These are phyloP conservation scores for Gynochthodes officinalis DNA, from an alignment of 257 asterid genomes.

Conservation along the genomic window DNA sequence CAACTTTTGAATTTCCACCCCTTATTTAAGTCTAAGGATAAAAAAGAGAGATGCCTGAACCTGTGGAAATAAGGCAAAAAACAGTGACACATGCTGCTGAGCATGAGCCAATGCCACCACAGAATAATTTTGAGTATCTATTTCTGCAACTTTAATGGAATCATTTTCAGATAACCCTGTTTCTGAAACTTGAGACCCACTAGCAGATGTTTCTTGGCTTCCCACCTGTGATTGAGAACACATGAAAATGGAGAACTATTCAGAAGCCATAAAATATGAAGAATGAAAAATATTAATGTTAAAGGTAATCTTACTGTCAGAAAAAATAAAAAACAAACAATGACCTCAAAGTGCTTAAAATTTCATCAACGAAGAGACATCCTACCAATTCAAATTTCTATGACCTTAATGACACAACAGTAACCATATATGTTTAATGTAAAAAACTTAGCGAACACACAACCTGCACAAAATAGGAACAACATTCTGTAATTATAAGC, in stretches of 20 bases:
- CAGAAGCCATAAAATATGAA: background rate
- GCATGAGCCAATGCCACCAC: constrained; percentile 56
- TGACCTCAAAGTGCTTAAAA: background rate
- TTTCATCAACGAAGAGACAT: background rate
- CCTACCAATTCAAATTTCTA: background rate
- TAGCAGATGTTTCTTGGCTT: constrained; percentile 66
- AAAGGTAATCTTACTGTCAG: background rate
- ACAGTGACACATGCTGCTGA: constrained; percentile 63
- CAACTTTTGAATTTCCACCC: background rate
- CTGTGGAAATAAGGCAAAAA: constrained; percentile 88
- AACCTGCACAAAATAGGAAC: background rate
- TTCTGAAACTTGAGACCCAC: constrained; percentile 84
- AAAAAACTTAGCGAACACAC: no score
- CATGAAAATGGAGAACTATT: background rate
- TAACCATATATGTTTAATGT: no score
- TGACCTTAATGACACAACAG: background rate
- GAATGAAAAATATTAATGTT: background rate
- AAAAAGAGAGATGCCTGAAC: constrained; percentile 24
- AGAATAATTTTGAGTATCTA: constrained; percentile 51
- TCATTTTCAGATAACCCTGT: constrained; percentile 54
- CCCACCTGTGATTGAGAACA: constrained; percentile 47
- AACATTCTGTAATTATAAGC: background rate
- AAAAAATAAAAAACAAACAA: background rate
- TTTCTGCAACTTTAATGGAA: constrained; percentile 34
- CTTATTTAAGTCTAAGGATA: background rate